These are phyloP conservation scores for Angomonas deanei DNA, from an alignment of 208 protist species.

Conservation along the genomic window DNA sequence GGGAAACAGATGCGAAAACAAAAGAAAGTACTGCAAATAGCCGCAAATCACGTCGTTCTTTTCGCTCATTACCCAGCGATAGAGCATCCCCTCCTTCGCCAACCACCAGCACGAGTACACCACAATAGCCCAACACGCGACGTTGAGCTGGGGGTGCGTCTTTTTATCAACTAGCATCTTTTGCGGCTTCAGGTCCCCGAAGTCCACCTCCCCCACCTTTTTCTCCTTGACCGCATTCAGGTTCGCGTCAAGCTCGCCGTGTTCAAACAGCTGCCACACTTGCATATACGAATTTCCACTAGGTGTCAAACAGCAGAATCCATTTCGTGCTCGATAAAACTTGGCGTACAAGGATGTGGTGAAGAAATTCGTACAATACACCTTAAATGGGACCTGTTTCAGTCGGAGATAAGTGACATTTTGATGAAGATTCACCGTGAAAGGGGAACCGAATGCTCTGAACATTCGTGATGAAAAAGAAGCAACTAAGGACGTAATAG, in stretches of 20 bases:
- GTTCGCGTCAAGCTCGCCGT: conserved; percentile 49
- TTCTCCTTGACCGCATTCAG: conserved; percentile 16
- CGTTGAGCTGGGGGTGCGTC: conserved; percentile 70
- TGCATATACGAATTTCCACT: conserved; percentile 40
- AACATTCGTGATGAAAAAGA: conserved; percentile 17
- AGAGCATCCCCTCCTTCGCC: conserved; percentile 61
- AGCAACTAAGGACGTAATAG: neutral
- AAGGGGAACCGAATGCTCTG: conserved; percentile 79
- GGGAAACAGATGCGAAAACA: conserved; percentile 35
- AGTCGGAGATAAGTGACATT: conserved; percentile 77
- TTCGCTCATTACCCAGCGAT: conserved; percentile 64
- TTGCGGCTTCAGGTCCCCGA: conserved; percentile 9
- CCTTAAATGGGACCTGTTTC: conserved; percentile 73
- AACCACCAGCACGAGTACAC: conserved; percentile 86
- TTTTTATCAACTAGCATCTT: conserved; percentile 38
- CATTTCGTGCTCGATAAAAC: conserved; percentile 48
- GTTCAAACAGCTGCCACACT: conserved; percentile 73
- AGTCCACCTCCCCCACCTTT: neutral
- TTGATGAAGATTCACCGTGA: conserved; percentile 66
- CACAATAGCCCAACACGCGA: conserved; percentile 57
- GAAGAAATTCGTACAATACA: conserved; percentile 78
- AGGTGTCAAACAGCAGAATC: conserved; percentile 63
- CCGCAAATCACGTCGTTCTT: conserved; percentile 53
- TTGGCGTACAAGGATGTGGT: conserved; percentile 66
- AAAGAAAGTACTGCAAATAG: conserved; percentile 72